A percentile compares a stretch with the other conserved stretches of the same genome.
Conservation (phyloP, 352 stramenopile species). For the Globisporangium camurandrum region DNA sequence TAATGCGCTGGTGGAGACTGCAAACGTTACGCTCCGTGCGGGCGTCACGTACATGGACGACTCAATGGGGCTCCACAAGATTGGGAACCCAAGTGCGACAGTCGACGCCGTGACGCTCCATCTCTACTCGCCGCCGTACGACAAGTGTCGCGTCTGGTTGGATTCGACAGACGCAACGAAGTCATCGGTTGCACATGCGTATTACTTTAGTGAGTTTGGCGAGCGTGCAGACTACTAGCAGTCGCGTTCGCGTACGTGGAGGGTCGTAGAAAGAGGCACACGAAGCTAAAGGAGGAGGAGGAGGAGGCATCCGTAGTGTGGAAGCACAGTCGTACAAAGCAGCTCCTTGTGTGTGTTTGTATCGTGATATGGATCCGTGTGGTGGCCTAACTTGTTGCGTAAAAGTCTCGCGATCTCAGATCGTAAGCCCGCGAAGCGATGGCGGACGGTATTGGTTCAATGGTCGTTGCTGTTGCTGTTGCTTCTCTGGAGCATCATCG, state of each 20-base stretch:
- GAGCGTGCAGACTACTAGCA: conserved; percentile 38
- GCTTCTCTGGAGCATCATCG: conserved; percentile 20
- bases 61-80: conserved; percentile 74
- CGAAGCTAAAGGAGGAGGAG: not conserved
- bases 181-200: conserved; percentile 52
- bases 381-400: too few relatives aligned
- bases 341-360: not conserved
- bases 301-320: too few relatives aligned
- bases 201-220: conserved; percentile 75
- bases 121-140: conserved; percentile 78
- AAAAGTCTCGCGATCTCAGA: too few relatives aligned
- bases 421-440: conserved; percentile 57
- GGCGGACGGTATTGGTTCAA: conserved; percentile 52
- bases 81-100: conserved; percentile 44
- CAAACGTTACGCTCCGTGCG: conserved; percentile 19
- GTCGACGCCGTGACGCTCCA: conserved; percentile 66
- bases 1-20: conserved; percentile 19
- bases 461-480: conserved; percentile 13
- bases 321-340: too few relatives aligned
- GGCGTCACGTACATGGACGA: conserved; percentile 65
- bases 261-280: not conserved
- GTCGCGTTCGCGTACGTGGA: not conserved
- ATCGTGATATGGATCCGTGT: too few relatives aligned
- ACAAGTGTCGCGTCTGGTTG: conserved; percentile 76
- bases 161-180: conserved; percentile 44